Percentiles rank a stretch among this genome's conserved stretches.
Conservation (phyloP, 164 flowering plant species). For the Macadamia tetraphylla region DNA sequence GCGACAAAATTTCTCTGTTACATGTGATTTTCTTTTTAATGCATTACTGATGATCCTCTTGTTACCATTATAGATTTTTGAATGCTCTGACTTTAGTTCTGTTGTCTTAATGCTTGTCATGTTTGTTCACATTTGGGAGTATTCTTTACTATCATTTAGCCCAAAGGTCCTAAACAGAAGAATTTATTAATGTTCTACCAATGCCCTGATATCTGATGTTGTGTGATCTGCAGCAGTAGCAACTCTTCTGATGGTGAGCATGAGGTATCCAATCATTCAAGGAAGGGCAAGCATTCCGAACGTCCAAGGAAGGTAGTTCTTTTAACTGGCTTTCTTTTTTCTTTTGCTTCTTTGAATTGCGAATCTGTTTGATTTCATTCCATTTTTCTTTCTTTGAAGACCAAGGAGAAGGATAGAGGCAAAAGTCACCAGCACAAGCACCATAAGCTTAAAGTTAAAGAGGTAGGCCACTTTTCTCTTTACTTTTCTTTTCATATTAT, state of each 20-base stretch:
- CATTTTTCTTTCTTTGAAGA: conserved; percentile 26
- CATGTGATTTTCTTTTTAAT: not conserved
- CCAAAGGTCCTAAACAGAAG: too few relatives aligned
- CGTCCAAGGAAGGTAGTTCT: conserved; percentile 55
- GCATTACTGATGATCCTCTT: not conserved
- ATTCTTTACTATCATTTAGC: not conserved
- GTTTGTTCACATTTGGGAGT: not conserved
- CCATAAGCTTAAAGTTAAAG: conserved; percentile 61
- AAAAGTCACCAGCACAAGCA: conserved; percentile 61
- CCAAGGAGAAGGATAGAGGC: conserved; percentile 58
- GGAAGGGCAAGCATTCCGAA: conserved; percentile 43
- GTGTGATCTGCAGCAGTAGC: conserved; percentile 17
- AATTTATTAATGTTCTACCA: not conserved
- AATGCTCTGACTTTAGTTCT: not conserved
- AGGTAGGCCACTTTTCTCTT: conserved; percentile 53
- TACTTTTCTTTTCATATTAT: not conserved
- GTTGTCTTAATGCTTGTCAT: not conserved
- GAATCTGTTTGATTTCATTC: not conserved
- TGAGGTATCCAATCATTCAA: conserved; percentile 44
- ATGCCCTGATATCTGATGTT: not conserved
- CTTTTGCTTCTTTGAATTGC: not conserved
- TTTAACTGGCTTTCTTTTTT: not conserved
- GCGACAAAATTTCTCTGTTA: not conserved
- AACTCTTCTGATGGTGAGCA: conserved; percentile 63
- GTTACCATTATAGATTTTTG: too few relatives aligned